Conservation (phyloP, 2,329 filamentous ascomycete species). For the Rhinocladiella similis region DNA sequence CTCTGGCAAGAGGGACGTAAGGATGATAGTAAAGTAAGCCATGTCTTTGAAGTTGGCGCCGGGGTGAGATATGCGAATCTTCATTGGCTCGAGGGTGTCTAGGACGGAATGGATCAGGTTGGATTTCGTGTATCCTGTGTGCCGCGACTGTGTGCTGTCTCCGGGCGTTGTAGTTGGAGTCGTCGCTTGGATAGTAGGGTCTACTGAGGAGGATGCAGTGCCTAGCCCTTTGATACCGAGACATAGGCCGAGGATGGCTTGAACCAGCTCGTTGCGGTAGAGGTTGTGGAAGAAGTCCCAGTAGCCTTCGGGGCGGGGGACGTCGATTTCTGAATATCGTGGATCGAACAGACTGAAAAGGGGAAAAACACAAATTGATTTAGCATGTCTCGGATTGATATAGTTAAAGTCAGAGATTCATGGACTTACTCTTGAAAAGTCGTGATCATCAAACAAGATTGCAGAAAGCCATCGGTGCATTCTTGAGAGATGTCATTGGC, state of each 20-base stretch:
- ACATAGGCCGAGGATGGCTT: constrained; percentile 23
- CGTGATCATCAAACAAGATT: constrained; percentile 31
- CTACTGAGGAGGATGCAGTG: not conserved
- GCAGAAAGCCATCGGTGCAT: constrained; percentile 29
- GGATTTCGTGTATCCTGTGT: constrained; percentile 11
- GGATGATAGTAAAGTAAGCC: constrained; percentile 25
- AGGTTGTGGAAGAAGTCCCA: constrained; percentile 30
- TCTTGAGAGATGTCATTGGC: constrained; percentile 25
- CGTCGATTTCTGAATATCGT: constrained; percentile 31
- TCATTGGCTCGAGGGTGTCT: constrained; percentile 26
- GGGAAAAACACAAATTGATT: too few species aligned
- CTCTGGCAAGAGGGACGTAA: constrained; percentile 16
- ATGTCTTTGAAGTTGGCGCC: constrained; percentile 26
- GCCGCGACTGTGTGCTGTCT: not conserved
- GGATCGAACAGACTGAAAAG: constrained; percentile 33
- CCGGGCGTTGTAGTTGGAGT: not conserved
- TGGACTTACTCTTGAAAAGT: constrained; percentile 32
- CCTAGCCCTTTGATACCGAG: constrained; percentile 23
- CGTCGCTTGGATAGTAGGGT: not conserved
- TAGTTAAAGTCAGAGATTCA: not conserved
- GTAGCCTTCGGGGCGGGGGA: constrained; percentile 26
- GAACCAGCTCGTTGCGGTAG: constrained; percentile 25
- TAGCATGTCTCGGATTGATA: not conserved
- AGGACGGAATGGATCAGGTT: constrained; percentile 22
- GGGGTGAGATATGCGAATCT: constrained; percentile 18